A percentile compares a stretch with the other conserved stretches of the same genome.
Conservation (phyloP, 2,329 filamentous ascomycete genomes). For the Triangularia verruculosa region DNA sequence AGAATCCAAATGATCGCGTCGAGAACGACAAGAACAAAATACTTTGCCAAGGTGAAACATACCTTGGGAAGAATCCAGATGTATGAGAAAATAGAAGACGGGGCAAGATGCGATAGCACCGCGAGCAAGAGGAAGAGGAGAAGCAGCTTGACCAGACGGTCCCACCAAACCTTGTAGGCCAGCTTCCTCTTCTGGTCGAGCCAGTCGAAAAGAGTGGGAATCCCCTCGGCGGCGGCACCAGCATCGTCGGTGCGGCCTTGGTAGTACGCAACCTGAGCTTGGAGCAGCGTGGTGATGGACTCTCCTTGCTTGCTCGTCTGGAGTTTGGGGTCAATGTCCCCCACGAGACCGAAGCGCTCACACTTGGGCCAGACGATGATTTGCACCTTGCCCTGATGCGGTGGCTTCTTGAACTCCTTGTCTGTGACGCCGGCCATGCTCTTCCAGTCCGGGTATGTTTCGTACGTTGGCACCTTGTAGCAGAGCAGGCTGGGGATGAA, state of each 20-base stretch:
- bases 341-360: slow-evolving; percentile 28
- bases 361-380: slow-evolving; percentile 33
- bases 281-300: slow-evolving; percentile 25
- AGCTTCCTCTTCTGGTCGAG: slow-evolving; percentile 1
- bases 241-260: slow-evolving; percentile 21
- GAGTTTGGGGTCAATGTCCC: slow-evolving; percentile 7
- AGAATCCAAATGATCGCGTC: neutral
- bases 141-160: neutral
- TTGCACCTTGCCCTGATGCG: slow-evolving; percentile 30
- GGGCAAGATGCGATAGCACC: neutral
- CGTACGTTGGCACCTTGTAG: neutral
- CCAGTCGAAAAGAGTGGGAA: slow-evolving; percentile 22
- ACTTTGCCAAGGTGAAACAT: neutral
- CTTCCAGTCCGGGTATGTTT: neutral
- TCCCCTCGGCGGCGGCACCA: slow-evolving; percentile 16
- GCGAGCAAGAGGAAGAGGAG: neutral
- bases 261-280: slow-evolving; percentile 33
- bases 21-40: neutral
- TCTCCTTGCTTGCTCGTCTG: slow-evolving; percentile 19
- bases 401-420: neutral
- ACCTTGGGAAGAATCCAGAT: neutral
- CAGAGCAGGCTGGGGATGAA: neutral
- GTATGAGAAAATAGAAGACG: too few species aligned
- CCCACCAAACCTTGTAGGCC: neutral
- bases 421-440: neutral